A percentile compares a stretch with the other conserved stretches of the same genome.
These are phyloP conservation scores for Linum trigynum DNA, from an alignment of 345 rosid genomes.

Conservation along the genomic window DNA sequence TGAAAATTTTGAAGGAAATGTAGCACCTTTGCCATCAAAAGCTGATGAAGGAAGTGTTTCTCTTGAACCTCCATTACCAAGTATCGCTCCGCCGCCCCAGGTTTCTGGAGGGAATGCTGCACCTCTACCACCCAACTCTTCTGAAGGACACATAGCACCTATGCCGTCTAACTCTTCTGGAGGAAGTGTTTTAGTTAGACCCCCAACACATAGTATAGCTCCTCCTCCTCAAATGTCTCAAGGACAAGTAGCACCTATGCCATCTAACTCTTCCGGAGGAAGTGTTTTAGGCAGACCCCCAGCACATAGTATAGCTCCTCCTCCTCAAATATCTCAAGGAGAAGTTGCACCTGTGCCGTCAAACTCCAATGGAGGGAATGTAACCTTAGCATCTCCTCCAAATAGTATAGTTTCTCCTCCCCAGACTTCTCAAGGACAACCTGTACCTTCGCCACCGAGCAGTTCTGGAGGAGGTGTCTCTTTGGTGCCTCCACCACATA, in stretches of 20 bases:
- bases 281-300: not conserved
- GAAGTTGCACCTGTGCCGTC: not conserved
- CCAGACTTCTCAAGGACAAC: slow-evolving; percentile 11
- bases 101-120: not conserved
- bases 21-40: not conserved
- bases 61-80: not conserved
- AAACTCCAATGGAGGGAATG: not conserved
- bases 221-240: not conserved
- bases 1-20: not conserved
- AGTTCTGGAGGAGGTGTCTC: not conserved
- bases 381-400: slow-evolving; percentile 23
- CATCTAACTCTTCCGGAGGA: not conserved
- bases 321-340: not conserved
- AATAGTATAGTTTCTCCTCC: slow-evolving; percentile 34
- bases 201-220: not conserved
- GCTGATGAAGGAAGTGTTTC: not conserved
- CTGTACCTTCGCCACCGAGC: slow-evolving; percentile 22
- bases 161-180: not conserved
- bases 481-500: slow-evolving; percentile 8
- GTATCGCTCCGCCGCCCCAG: not conserved
- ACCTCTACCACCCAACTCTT: no score
- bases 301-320: not conserved
- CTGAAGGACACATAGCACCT: not conserved
- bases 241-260: not conserved
- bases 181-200: not conserved